phyloP scores from a whole-genome alignment of 768 basidiomycete genomes.

The Lentinula edodes region DNA sequence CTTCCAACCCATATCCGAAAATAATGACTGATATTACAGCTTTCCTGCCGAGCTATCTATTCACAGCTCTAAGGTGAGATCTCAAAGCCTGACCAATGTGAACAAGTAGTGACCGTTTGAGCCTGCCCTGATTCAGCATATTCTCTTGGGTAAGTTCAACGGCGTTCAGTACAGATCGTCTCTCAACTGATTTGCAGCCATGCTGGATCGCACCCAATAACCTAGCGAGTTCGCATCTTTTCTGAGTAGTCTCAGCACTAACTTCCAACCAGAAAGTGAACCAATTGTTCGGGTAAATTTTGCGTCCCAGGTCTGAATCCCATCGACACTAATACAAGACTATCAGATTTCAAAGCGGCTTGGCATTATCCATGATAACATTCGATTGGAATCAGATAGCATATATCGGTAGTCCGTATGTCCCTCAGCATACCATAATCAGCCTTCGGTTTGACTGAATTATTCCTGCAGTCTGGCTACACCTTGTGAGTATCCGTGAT shows the following conservation, averaged over 20 bases:
- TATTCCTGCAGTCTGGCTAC: slow-evolving; percentile 34
- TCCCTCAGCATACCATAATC: slow-evolving; percentile 8
- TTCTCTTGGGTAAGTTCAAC: slow-evolving; percentile 39
- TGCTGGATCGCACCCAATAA: slow-evolving; percentile 64
- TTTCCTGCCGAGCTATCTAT: slow-evolving; percentile 8
- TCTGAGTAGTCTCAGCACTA: background rate
- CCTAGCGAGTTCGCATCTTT: slow-evolving; percentile 30
- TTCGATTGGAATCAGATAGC: slow-evolving; percentile 69
- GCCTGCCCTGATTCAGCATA: slow-evolving; percentile 22
- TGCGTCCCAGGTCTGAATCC: background rate
- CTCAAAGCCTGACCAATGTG: background rate
- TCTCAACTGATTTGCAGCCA: slow-evolving; percentile 29
- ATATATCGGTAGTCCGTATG: slow-evolving; percentile 60
- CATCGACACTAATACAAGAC: background rate
- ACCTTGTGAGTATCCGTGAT: slow-evolving; percentile 29
- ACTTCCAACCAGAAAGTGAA: slow-evolving; percentile 39
- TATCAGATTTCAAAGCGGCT: slow-evolving; percentile 38
- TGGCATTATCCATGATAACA: slow-evolving; percentile 47
- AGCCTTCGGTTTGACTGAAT: slow-evolving; percentile 8
- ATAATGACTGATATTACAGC: background rate
- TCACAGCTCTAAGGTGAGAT: slow-evolving; percentile 46
- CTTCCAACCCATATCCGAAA: background rate
- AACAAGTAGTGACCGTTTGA: background rate
- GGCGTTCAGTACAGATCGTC: background rate
- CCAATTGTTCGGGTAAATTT: slow-evolving; percentile 47